These are phyloP conservation scores for Tuber brumale DNA, from an alignment of 495 filamentous ascomycete genomes.

Conservation along the genomic window DNA sequence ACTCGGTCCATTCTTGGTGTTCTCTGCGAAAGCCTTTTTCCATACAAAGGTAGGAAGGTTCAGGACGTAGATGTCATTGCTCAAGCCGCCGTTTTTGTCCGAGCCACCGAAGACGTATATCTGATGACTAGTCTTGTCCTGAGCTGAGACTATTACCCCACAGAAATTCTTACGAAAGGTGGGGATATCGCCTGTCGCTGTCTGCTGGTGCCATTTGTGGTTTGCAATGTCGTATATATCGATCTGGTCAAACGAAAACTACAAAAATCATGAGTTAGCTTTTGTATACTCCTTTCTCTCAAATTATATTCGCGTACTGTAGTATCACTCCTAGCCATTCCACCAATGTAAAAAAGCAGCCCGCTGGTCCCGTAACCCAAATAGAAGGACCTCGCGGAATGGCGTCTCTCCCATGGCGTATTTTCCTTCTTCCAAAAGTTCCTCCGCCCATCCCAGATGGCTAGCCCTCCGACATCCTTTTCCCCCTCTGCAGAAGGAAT, in stretches of 20 bases:
- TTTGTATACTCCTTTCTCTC: not conserved
- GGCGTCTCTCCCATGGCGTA: slow-evolving; percentile 13
- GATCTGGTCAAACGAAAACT: slow-evolving; percentile 12
- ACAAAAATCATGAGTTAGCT: not conserved
- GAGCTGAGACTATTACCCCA: slow-evolving; percentile 49
- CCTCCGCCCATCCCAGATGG: slow-evolving; percentile 9
- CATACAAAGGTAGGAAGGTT: slow-evolving; percentile 53
- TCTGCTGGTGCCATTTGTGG: slow-evolving; percentile 52
- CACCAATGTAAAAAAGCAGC: slow-evolving; percentile 9
- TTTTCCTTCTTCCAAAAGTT: slow-evolving; percentile 5
- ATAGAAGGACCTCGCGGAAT: slow-evolving; percentile 6
- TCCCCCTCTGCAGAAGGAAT: not conserved
- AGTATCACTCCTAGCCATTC: not conserved
- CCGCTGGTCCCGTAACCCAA: slow-evolving; percentile 6
- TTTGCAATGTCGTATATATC: slow-evolving; percentile 51
- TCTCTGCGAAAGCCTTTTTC: slow-evolving; percentile 20
- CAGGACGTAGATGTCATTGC: slow-evolving; percentile 53
- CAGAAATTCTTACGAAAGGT: slow-evolving; percentile 49
- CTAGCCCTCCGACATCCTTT: slow-evolving; percentile 2
- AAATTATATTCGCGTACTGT: not conserved
- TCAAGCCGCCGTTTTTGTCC: not conserved
- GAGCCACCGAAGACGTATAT: slow-evolving; percentile 44
- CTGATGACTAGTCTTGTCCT: slow-evolving; percentile 49
- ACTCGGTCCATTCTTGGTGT: slow-evolving; percentile 38
- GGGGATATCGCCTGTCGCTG: slow-evolving; percentile 48